Conservation (phyloP, 768 basidiomycete genomes). For the Leucosporidium yakuticum region DNA sequence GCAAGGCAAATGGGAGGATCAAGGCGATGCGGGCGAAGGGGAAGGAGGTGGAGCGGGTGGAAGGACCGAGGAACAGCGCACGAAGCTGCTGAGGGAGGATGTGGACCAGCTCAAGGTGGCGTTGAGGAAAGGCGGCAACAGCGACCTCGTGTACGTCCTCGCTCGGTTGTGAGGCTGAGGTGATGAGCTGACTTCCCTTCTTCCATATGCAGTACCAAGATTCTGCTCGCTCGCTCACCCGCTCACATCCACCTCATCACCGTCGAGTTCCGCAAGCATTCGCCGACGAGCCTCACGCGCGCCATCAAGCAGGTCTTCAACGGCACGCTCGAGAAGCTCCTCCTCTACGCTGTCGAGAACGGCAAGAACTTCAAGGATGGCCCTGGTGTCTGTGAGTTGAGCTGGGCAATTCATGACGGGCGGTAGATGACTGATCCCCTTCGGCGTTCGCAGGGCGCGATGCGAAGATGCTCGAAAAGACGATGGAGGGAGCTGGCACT, state of each 20-base stretch:
- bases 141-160: conserved; percentile 20
- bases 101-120: conserved; percentile 32
- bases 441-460: conserved; percentile 7
- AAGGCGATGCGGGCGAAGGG: background rate
- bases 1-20: conserved; percentile 27
- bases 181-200: background rate
- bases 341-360: conserved; percentile 21
- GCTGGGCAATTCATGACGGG: too few relatives aligned
- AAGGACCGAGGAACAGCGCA: background rate
- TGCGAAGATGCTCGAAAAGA: conserved; percentile 15
- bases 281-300: conserved; percentile 19
- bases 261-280: conserved; percentile 23
- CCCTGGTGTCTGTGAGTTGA: background rate
- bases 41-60: background rate
- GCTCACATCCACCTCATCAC: conserved; percentile 7
- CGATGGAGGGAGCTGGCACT: conserved; percentile 12
- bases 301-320: conserved; percentile 28
- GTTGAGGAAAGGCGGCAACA: conserved; percentile 21
- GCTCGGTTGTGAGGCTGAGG: background rate
- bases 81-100: conserved; percentile 22
- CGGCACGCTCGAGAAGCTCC: conserved; percentile 13
- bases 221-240: conserved; percentile 31
- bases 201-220: conserved; percentile 15
- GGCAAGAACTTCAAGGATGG: conserved; percentile 15
- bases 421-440: background rate